Percentiles rank a stretch among this genome's conserved stretches.
phyloP scores from a whole-genome alignment of 1,139 yeast genomes.

The Taphrina confusa region DNA sequence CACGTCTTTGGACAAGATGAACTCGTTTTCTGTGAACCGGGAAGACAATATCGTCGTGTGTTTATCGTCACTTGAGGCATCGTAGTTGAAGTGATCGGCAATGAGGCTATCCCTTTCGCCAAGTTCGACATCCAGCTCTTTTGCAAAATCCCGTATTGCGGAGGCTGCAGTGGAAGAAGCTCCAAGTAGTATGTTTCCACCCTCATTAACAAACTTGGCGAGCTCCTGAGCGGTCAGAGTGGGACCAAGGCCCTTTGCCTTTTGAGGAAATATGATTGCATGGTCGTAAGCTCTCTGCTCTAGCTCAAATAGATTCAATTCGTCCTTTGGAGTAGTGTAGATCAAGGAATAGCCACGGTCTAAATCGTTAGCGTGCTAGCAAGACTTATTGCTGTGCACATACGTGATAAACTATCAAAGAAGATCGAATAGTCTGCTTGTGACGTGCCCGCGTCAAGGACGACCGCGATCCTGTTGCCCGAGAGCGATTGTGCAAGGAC shows the following conservation, averaged over 20 bases:
- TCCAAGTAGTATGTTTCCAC: constrained; percentile 74
- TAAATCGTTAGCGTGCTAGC: constrained; percentile 13
- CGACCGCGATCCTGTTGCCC: constrained; percentile 45
- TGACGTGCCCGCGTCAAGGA: constrained; percentile 47
- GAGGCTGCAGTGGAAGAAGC: constrained; percentile 63
- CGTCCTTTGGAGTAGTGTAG: constrained; percentile 43
- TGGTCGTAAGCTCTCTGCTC: constrained; percentile 56
- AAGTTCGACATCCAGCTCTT: constrained; percentile 80
- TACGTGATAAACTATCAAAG: constrained; percentile 44
- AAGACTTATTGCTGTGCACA: constrained; percentile 4
- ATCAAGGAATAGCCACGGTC: constrained; percentile 46
- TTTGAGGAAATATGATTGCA: constrained; percentile 54
- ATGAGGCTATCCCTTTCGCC: constrained; percentile 72
- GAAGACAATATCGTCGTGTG: constrained; percentile 30
- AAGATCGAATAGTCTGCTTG: constrained; percentile 46
- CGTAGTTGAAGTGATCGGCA: constrained; percentile 63
- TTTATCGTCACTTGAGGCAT: constrained; percentile 37
- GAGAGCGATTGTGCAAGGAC: constrained; percentile 37
- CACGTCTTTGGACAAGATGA: constrained; percentile 35
- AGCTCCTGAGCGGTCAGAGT: constrained; percentile 51
- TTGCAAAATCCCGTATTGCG: constrained; percentile 66
- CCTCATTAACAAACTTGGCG: constrained; percentile 59
- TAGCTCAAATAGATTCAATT: constrained; percentile 49
- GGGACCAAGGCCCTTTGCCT: constrained; percentile 49
- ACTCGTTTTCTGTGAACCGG: constrained; percentile 33